phyloP scores from a whole-genome alignment of 108 stramenopile species.

The Stephanodiscus triporus region DNA sequence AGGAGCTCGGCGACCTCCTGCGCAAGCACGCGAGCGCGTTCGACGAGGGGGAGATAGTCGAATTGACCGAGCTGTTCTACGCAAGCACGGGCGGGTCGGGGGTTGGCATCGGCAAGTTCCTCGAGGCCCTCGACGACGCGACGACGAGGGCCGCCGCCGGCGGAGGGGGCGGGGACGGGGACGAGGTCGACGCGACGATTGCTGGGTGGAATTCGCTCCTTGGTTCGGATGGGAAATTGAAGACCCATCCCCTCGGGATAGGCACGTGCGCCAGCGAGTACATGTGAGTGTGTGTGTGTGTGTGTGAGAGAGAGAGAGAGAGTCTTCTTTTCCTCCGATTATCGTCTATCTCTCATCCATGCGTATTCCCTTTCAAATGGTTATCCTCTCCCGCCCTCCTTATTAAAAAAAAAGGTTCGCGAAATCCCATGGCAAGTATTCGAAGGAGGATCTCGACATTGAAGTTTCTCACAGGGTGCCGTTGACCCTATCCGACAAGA shows the following conservation, averaged over 20 bases:
- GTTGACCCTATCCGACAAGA: slow-evolving; percentile 47
- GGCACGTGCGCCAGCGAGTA: slow-evolving; percentile 55
- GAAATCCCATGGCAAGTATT: slow-evolving; percentile 74
- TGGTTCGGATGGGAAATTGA: slow-evolving; percentile 22
- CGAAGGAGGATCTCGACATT: slow-evolving; percentile 68
- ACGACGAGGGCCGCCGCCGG: neutral
- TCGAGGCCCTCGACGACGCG: slow-evolving; percentile 67
- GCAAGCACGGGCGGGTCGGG: slow-evolving; percentile 61
- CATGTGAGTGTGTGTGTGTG: too few relatives aligned
- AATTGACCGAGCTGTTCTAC: slow-evolving; percentile 75
- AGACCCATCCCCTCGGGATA: slow-evolving; percentile 50
- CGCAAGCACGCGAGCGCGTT: slow-evolving; percentile 61
- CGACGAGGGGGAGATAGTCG: slow-evolving; percentile 75
- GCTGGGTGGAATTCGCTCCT: too few relatives aligned
- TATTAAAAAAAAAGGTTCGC: slow-evolving; percentile 34
- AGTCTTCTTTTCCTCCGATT: too few relatives aligned
- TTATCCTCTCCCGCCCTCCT: too few relatives aligned
- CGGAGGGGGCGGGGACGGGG: neutral
- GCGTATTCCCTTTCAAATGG: too few relatives aligned
- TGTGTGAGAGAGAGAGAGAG: too few relatives aligned
- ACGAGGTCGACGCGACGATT: neutral
- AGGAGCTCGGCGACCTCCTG: slow-evolving; percentile 67
- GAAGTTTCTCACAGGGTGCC: slow-evolving; percentile 71
- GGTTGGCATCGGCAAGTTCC: slow-evolving; percentile 61
- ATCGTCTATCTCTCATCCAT: neutral